Percentiles rank a stretch among this genome's conserved stretches.
Evolutionary conservation across 495 filamentous ascomycete genomes (phyloP).

Genomic region (Penicillium paxilli): DNA sequence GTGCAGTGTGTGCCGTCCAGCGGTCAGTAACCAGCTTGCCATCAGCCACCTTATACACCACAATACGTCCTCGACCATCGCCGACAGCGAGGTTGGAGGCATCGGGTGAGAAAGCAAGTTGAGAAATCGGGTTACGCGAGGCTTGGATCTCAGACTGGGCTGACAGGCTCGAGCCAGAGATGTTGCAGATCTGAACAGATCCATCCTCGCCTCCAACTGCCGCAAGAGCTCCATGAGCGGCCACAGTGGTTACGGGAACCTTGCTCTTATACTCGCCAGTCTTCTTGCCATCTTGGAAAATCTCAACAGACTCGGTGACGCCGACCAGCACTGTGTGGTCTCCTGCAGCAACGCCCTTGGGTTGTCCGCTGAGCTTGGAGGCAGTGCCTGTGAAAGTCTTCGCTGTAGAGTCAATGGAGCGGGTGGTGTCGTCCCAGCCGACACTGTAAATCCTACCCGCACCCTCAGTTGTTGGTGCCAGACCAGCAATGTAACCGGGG

Average conservation of each 20-base stretch:
- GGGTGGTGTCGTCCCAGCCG: constrained; percentile 93
- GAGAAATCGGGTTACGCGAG: constrained; percentile 41
- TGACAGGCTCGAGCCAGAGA: constrained; percentile 48
- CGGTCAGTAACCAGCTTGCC: constrained; percentile 56
- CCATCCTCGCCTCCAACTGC: constrained; percentile 77
- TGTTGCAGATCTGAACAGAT: constrained; percentile 67
- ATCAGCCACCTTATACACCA: constrained; percentile 61
- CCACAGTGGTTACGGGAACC: constrained; percentile 68
- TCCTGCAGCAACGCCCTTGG: constrained; percentile 55
- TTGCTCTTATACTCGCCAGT: constrained; percentile 60
- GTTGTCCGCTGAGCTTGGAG: constrained; percentile 58
- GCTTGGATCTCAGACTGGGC: constrained; percentile 44
- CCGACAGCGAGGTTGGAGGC: constrained; percentile 77
- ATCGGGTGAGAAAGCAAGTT: constrained; percentile 75
- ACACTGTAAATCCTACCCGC: constrained; percentile 72
- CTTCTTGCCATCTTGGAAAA: constrained; percentile 58
- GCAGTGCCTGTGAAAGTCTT: constrained; percentile 58
- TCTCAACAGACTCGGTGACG: constrained; percentile 63
- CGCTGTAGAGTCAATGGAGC: constrained; percentile 64
- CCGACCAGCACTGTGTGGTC: constrained; percentile 60
- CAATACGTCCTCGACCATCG: constrained; percentile 80
- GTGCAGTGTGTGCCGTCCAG: constrained; percentile 90
- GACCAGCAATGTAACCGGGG: constrained; percentile 77
- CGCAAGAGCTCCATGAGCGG: constrained; percentile 62
- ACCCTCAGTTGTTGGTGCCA: constrained; percentile 57